Evolutionary conservation across 371 early-diverging fungal species (phyloP), one percentile per base, ranked within the genome.

Genomic region (Haplosporangium sp.): DNA sequence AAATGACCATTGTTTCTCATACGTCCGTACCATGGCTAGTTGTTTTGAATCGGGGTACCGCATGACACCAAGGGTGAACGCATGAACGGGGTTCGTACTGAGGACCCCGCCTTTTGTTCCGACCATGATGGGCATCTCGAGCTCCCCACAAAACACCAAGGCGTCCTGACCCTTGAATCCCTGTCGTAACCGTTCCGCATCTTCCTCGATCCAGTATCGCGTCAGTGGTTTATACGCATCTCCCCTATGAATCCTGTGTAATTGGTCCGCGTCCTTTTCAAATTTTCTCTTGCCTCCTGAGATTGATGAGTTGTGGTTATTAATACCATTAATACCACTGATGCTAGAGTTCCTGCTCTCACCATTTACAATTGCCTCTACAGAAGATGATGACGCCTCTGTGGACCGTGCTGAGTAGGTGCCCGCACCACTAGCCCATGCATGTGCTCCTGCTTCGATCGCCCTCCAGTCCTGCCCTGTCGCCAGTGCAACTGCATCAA

Each of bases 381-480:
- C 29, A 29, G 29, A 29, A 29, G 29, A 29, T 29, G 60, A 55
- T 10, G 48, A 9, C 1, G 63, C 50, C 0, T 65, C 58, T 5
- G 54, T 47, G 18, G 75, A 70, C 14, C 62, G 70, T 37, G 66
- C 76, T 21, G 64, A 73, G 16, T 58, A 55, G 36, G 72, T 63
- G 13, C 74, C 79, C 37, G 84, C 83, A 45, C 81, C 81, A 20
- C 85, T 69, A 11, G 91, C 90, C 84, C 86, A 89, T 0, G 89
- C 87, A 79, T 92, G 92, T 10, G 85, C 86, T 51, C 86, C 84
- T 14, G 92, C 89, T 69, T 90, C 92, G 62, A 92, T 83, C 2
- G 92, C 92, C n/a, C 92, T 79, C 90, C 91, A 91, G 64, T 92
- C 92, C 67, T 92, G 91, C 0, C 92, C 92, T 4, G 89, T 86